These are phyloP conservation scores for Colletotrichum costaricense DNA, from an alignment of 2,329 filamentous ascomycete species.

Conservation along the genomic window DNA sequence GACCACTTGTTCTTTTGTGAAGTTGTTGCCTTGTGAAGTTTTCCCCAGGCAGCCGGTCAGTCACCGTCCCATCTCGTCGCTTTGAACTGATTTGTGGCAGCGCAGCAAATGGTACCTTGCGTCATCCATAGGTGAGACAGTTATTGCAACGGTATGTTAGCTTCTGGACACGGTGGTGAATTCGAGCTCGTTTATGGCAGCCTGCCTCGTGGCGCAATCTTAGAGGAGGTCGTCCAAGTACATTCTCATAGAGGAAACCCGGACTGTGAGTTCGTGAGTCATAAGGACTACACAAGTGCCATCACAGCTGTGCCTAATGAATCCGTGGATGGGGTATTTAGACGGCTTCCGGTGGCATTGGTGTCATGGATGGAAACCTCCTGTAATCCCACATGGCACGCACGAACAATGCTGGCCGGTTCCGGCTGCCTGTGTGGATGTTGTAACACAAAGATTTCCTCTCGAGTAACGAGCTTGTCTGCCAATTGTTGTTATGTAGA, in stretches of 20 bases:
- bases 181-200: neutral
- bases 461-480: too few species aligned
- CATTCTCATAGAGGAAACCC: too few species aligned
- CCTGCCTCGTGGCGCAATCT: neutral
- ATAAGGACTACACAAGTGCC: too few species aligned
- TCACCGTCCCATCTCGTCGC: neutral
- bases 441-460: neutral
- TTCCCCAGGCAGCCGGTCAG: conserved; percentile 16
- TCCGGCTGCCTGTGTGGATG: neutral
- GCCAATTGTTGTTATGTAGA: too few species aligned
- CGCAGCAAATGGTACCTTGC: neutral
- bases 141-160: too few species aligned
- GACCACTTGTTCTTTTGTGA: neutral
- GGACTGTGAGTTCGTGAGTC: too few species aligned
- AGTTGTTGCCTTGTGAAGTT: neutral
- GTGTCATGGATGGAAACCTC: neutral
- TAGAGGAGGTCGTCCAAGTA: neutral
- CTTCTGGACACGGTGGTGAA: neutral
- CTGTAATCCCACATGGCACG: too few species aligned
- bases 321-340: too few species aligned
- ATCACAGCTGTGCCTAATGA: too few species aligned
- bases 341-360: neutral
- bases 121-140: conserved; percentile 2
- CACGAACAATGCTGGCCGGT: too few species aligned
- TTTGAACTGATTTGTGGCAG: neutral